phyloP scores from a whole-genome alignment of 768 basidiomycete genomes.

The Podaxis pistillaris region DNA sequence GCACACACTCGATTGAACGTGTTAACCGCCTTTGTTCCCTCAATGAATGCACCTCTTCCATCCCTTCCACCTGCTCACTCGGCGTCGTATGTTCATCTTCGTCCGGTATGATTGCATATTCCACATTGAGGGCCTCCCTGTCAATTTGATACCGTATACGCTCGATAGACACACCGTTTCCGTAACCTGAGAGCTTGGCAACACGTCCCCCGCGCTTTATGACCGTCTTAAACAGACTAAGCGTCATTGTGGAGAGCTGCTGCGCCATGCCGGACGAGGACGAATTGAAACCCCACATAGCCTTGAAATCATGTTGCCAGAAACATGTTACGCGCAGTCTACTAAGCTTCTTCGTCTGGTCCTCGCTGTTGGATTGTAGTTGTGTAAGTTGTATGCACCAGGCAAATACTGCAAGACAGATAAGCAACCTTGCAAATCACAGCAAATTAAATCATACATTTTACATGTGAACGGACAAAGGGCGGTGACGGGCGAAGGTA shows the following conservation, averaged over 20 bases:
- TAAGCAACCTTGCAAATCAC: constrained; percentile 13
- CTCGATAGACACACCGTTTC: constrained; percentile 79
- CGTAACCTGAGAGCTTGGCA: constrained; percentile 74
- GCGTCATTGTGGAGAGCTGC: constrained; percentile 82
- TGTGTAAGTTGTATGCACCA: constrained; percentile 86
- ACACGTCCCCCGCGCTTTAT: constrained; percentile 71
- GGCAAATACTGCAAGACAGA: constrained; percentile 61
- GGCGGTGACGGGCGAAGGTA: constrained; percentile 92
- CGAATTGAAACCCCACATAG: constrained; percentile 79
- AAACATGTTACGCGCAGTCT: constrained; percentile 84
- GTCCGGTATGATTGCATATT: constrained; percentile 81
- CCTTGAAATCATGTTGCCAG: constrained; percentile 92
- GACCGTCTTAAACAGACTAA: constrained; percentile 81
- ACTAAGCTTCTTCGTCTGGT: constrained; percentile 37
- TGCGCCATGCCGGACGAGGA: constrained; percentile 59
- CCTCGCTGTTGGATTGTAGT: constrained; percentile 26
- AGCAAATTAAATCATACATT: constrained; percentile 39
- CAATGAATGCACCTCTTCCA: constrained; percentile 63
- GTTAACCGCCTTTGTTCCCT: constrained; percentile 70
- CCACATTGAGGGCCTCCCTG: constrained; percentile 77
- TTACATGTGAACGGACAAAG: constrained; percentile 85
- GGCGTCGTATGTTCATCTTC: constrained; percentile 49
- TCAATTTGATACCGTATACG: constrained; percentile 78
- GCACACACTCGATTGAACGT: constrained; percentile 76
- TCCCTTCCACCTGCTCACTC: constrained; percentile 38